A percentile compares a stretch with the other conserved stretches of the same genome.
These are phyloP conservation scores for Alloteropsis semialata DNA, from an alignment of 176 grass and related monocot genomes.

Conservation along the genomic window DNA sequence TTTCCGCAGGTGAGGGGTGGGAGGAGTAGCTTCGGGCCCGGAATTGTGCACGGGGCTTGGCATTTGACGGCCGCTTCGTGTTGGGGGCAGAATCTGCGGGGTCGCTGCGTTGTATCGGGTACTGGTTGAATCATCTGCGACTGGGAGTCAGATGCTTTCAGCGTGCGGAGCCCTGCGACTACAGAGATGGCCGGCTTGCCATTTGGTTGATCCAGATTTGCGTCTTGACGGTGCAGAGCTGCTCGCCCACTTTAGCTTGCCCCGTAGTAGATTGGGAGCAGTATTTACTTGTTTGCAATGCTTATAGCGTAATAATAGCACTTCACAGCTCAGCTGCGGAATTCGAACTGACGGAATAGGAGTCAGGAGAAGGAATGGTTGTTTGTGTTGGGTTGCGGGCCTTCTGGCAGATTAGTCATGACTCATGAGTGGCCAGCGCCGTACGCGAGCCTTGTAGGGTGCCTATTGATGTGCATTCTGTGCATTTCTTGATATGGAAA, in stretches of 20 bases:
- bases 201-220: slow-evolving; percentile 35
- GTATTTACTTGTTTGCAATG: not conserved
- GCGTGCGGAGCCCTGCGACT: not conserved
- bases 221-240: not conserved
- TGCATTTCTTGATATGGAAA: slow-evolving; percentile 21
- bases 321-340: not conserved
- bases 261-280: not conserved
- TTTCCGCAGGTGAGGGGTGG: not conserved
- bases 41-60: not conserved
- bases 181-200: not conserved
- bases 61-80: slow-evolving; percentile 6
- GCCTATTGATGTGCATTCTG: not conserved
- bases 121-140: not conserved
- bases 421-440: not conserved
- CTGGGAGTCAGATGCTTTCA: not conserved
- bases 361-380: not conserved
- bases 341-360: not conserved
- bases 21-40: not conserved
- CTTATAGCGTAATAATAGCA: not conserved
- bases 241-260: not conserved
- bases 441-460: not conserved
- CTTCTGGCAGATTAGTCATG: not conserved
- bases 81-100: not conserved
- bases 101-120: not conserved
- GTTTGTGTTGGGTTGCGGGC: not conserved